Conservation (phyloP, 805 yeast species). For the Saccharomycopsis sp. region DNA sequence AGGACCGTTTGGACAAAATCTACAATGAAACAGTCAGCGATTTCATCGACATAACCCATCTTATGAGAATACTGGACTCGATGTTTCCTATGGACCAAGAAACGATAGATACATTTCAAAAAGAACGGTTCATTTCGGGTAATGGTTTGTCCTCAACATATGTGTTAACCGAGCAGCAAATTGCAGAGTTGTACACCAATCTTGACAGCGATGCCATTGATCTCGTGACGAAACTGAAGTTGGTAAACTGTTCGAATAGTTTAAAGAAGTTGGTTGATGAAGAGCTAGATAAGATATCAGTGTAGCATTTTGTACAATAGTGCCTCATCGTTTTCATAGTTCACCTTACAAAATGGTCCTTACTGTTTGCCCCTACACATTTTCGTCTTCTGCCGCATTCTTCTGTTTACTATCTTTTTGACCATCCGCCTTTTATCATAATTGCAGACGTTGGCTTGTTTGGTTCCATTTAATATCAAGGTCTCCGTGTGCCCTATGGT, state of each 20-base stretch:
- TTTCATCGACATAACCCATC: background rate
- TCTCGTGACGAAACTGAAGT: background rate
- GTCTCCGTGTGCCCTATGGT: no score
- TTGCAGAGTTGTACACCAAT: background rate
- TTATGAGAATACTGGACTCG: background rate
- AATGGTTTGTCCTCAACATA: background rate
- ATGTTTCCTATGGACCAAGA: conserved; percentile 2
- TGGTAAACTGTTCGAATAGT: background rate
- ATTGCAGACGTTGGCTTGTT: no score
- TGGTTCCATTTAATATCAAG: no score
- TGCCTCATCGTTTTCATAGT: background rate
- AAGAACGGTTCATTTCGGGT: background rate
- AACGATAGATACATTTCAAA: background rate
- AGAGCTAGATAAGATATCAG: background rate
- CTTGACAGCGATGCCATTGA: background rate
- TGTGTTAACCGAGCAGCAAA: background rate
- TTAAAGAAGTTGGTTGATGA: background rate
- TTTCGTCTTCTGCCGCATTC: background rate
- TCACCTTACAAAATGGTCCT: no score
- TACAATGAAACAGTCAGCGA: background rate
- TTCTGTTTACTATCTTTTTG: no score
- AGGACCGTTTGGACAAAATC: background rate
- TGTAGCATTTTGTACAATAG: background rate
- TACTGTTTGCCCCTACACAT: background rate
- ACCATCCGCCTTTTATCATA: no score